These are phyloP conservation scores for Fusarium buharicum DNA, from an alignment of 2,329 filamentous ascomycete species.

Conservation along the genomic window DNA sequence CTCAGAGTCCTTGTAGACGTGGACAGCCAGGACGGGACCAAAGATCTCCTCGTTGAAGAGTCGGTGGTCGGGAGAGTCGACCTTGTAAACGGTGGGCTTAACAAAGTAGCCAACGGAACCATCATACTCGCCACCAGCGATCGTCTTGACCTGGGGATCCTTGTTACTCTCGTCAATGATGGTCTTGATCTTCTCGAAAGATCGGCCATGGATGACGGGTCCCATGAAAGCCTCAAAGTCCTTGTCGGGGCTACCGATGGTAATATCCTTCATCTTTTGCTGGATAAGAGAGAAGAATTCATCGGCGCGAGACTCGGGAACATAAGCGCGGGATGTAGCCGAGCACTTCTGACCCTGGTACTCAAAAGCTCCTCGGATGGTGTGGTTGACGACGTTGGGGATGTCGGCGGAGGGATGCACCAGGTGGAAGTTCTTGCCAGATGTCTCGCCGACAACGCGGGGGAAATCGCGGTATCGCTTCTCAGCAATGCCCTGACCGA, in stretches of 20 bases:
- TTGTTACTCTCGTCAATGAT: constrained; percentile 84
- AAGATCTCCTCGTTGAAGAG: constrained; percentile 84
- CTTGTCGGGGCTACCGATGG: constrained; percentile 74
- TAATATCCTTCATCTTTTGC: constrained; percentile 73
- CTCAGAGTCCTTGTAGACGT: constrained; percentile 78
- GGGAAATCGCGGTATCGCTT: constrained; percentile 87
- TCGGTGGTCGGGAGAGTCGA: constrained; percentile 76
- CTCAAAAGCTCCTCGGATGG: constrained; percentile 86
- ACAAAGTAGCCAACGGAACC: constrained; percentile 83
- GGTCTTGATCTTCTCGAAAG: constrained; percentile 81
- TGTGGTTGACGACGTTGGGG: constrained; percentile 82
- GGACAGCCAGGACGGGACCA: constrained; percentile 76
- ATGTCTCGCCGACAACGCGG: constrained; percentile 88
- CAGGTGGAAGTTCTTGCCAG: constrained; percentile 93
- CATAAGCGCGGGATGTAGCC: constrained; percentile 82
- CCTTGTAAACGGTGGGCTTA: constrained; percentile 82
- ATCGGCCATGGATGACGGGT: constrained; percentile 83
- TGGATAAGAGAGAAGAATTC: constrained; percentile 74
- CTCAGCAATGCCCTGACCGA: constrained; percentile 81
- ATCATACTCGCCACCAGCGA: constrained; percentile 82
- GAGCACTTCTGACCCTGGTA: constrained; percentile 94
- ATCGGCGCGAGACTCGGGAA: constrained; percentile 79
- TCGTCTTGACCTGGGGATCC: constrained; percentile 75
- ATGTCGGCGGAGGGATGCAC: constrained; percentile 81
- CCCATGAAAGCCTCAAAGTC: constrained; percentile 81